Percentiles rank a stretch among this genome's conserved stretches.
Conservation (phyloP, 2,329 filamentous ascomycete genomes). For the Pseudopithomyces chartarum region DNA sequence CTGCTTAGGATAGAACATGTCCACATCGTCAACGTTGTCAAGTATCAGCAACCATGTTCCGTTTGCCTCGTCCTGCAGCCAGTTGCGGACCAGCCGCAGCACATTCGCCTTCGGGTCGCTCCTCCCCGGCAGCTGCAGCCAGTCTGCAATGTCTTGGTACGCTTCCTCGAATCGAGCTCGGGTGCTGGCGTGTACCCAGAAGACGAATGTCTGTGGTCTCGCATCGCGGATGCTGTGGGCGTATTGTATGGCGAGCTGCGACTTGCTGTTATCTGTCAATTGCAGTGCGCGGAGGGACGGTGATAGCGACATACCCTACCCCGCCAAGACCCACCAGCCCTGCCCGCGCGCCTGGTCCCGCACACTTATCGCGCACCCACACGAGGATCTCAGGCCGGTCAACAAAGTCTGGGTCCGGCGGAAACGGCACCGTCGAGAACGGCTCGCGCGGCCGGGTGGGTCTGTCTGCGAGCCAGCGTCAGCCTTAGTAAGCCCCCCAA, state of each 20-base stretch:
- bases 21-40: constrained; percentile 19
- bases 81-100: too few species aligned
- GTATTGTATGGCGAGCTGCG: constrained; percentile 32
- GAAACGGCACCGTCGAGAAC: neutral
- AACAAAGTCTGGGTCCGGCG: neutral
- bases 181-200: constrained; percentile 36
- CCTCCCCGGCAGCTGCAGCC: constrained; percentile 12
- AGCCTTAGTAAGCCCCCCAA: neutral
- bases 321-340: constrained; percentile 38
- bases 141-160: constrained; percentile 17
- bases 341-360: constrained; percentile 31
- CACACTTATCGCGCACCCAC: constrained; percentile 35
- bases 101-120: constrained; percentile 13
- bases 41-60: constrained; percentile 20
- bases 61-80: constrained; percentile 19
- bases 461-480: too few species aligned
- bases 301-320: constrained; percentile 18
- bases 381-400: too few species aligned
- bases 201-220: constrained; percentile 24
- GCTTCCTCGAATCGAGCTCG: constrained; percentile 18
- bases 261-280: too few species aligned
- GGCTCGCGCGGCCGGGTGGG: neutral
- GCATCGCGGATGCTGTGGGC: constrained; percentile 19
- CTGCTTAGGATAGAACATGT: constrained; percentile 8
- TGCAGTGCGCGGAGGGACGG: neutral